Evolutionary conservation across 169 alveolate genomes (phyloP), one percentile per base, ranked within the genome.

Genomic region (Plasmodium malariae): DNA sequence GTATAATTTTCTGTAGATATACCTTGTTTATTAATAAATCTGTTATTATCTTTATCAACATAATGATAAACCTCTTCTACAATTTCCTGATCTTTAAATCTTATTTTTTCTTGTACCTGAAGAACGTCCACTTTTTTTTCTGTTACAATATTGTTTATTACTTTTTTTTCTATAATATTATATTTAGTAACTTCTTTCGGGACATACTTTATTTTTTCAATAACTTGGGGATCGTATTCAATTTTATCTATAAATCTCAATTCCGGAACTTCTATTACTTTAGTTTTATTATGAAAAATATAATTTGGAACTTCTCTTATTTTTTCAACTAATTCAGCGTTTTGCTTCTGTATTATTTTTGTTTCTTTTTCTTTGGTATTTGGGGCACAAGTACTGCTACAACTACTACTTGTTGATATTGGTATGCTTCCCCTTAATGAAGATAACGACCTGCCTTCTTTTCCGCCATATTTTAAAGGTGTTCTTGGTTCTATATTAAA

Each of bases 211-310:
- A 92, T 63, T 67, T 92, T 87, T 63, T 92, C 85, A 34, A 92
- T 88, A 30, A 92, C 85, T 30, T 69, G 40, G 0, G 93, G 90
- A 28, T 92, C 95, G 59, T 85, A 87, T 21, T 83, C 76, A 49
- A 92, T 87, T 55, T 92, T 92, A 36, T 92, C 93, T 54, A 92
- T 88, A 36, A 87, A 88, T 30, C 63, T 87, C 76, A 92, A 40
- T 74, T 88, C 95, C 17, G 95, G 95, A 57, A 92, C 93, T 40
- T 92, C 90, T 57, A 87, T 92, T 87, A 92, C 69, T 78, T 59
- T 92, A 57, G 65, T 92, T 74, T 70, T 68, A 54, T 74, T 72
- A 30, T 87, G 91, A 62, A 91, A 62, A 49, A 73, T 63, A 65
- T 67, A 60, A 32, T 86, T 88, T 55, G 93, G 92, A 40, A 70